Conservation (phyloP, 257 asterid species). For the Nemophila menziesii region DNA sequence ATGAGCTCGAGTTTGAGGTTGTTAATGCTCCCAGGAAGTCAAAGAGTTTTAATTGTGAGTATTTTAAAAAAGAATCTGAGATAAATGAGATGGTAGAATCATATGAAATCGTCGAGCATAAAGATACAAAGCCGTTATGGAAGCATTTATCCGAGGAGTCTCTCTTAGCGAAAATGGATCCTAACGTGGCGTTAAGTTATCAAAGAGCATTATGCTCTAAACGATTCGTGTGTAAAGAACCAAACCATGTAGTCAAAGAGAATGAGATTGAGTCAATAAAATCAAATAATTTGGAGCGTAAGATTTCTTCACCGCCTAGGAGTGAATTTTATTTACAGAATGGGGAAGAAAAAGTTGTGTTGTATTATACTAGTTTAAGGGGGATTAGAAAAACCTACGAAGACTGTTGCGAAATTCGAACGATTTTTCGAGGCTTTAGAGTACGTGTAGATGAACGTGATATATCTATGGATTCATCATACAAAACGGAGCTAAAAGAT, state of each 20-base stretch:
- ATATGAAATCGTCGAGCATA: conserved; percentile 37
- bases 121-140: conserved; percentile 34
- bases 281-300: conserved; percentile 3
- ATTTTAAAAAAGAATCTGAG: conserved; percentile 14
- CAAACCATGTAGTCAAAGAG: conserved; percentile 7
- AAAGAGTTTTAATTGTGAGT: conserved; percentile 10
- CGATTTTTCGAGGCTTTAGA: conserved; percentile 52
- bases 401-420: conserved; percentile 62
- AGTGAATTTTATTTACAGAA: conserved; percentile 21
- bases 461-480: conserved; percentile 78
- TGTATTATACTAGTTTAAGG: conserved; percentile 74
- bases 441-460: conserved; percentile 80
- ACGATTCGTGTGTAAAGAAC: conserved; percentile 23
- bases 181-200: conserved; percentile 25
- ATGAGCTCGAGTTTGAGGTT: conserved; percentile 46
- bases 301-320: conserved; percentile 5
- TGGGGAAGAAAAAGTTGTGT: conserved; percentile 42
- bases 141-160: conserved; percentile 41
- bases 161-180: conserved; percentile 27
- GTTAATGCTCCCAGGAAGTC: conserved; percentile 20
- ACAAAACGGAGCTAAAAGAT: conserved; percentile 57
- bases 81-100: conserved; percentile 17
- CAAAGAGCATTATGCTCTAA: conserved; percentile 27
- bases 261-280: conserved; percentile 11
- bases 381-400: conserved; percentile 80